Evolutionary conservation across 805 yeast species (phyloP), one percentile per base, ranked within the genome.

Genomic region (Geotrichum ghanense): DNA sequence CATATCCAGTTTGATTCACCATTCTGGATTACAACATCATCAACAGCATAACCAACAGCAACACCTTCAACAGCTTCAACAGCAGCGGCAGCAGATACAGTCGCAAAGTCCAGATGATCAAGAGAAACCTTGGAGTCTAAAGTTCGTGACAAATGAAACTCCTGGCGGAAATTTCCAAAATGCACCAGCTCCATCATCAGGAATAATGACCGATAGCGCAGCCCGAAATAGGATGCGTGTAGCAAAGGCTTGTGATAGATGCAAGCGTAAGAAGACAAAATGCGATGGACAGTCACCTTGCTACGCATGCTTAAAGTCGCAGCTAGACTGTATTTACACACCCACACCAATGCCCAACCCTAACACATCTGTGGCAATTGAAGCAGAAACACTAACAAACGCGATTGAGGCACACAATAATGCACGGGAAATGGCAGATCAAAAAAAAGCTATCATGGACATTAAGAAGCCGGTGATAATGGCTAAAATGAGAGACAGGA

Each of bases 231-330:
- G 73, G 24, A 51, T 67, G 48, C 57, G 78, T 41, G 80, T 75
- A 7, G 62, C 66, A 45, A 71, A 67, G 50, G 83, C 82, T 1
- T 78, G 83, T 51, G 75, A 71, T 45, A 63, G 77, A 20, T 78
- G 83, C 57, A 64, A 78, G 47, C 61, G 65, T 31, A 77, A 73
- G 50, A 76, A 78, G 58, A 73, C 74, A 48, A 77, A 78, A 53
- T 78, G 83, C 56, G 68, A 76, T 44, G 81, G 81, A 3, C 63
- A 66, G 14, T 52, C 51, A 40, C 82, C 82, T 7, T 78, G 83
- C 50, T 48, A 51, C 3, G 67, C 71, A 4, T 78, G 83, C 57
- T 48, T 56, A 5, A 63, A 65, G 53, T 68, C 63, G 45, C 62
- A 56, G 1, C 31, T 41, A 6, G 52, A 50, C 14, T 57, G 61